Percentiles rank a stretch among this genome's conserved stretches.
Evolutionary conservation across 2,329 filamentous ascomycete species (phyloP).

Genomic region (Didymellaceae sp.): DNA sequence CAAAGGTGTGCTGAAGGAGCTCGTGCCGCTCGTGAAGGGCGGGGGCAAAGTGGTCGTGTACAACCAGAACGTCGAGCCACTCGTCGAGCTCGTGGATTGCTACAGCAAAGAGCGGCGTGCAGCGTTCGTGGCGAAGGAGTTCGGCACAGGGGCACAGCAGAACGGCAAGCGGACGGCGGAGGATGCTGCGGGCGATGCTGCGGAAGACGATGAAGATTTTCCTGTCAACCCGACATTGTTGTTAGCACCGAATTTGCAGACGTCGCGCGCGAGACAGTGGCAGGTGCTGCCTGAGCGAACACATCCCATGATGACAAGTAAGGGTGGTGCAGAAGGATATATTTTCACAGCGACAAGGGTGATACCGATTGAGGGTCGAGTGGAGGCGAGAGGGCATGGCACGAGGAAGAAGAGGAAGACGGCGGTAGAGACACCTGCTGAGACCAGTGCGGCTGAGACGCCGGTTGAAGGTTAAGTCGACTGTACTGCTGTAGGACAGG

Average conservation of each 20-base stretch:
- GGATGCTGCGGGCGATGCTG: conserved; percentile 16
- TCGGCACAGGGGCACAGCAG: conserved; percentile 24
- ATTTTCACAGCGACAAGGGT: conserved; percentile 85
- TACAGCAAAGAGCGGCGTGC: conserved; percentile 82
- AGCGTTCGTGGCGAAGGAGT: conserved; percentile 61
- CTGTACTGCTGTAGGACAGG: too few relatives aligned
- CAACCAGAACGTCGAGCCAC: conserved; percentile 78
- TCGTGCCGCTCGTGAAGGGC: conserved; percentile 80
- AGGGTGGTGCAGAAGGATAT: conserved; percentile 88
- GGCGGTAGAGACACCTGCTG: conserved; percentile 18
- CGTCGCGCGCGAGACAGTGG: conserved; percentile 78
- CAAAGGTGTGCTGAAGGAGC: conserved; percentile 73
- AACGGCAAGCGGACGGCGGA: conserved; percentile 28
- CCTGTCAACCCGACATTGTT: conserved; percentile 86
- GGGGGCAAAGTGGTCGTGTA: conserved; percentile 88
- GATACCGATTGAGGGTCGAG: conserved; percentile 76
- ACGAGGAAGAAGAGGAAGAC: conserved; percentile 69
- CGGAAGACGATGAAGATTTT: conserved; percentile 66
- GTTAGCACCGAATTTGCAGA: conserved; percentile 81
- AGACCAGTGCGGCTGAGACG: conserved; percentile 4
- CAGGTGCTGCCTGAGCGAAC: conserved; percentile 91
- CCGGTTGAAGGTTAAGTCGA: conserved; percentile 2
- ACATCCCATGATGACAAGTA: conserved; percentile 90
- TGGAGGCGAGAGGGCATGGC: conserved; percentile 82
- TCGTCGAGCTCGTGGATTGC: conserved; percentile 78